These are phyloP conservation scores for Aschersonia sp. DNA, from an alignment of 2,329 filamentous ascomycete species.

Conservation along the genomic window DNA sequence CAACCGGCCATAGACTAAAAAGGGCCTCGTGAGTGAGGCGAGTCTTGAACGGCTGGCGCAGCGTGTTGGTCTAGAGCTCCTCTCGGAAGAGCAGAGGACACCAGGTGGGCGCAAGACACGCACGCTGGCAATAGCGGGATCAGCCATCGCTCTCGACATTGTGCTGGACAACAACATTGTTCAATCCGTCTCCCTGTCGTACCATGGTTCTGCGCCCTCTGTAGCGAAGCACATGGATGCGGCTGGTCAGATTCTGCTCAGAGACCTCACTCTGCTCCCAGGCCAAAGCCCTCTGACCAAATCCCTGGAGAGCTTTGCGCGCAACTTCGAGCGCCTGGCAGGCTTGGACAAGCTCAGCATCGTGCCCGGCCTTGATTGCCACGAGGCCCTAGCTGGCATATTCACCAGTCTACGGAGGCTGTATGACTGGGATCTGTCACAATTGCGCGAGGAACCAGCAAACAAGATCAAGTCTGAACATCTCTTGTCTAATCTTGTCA, in stretches of 20 bases:
- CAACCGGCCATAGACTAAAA: constrained; percentile 20
- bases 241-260: constrained; percentile 50
- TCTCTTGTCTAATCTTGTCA: constrained; percentile 38
- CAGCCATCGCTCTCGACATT: constrained; percentile 45
- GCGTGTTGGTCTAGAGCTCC: constrained; percentile 48
- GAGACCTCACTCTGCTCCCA: constrained; percentile 45
- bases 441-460: constrained; percentile 32
- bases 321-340: constrained; percentile 56
- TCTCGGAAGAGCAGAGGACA: constrained; percentile 40
- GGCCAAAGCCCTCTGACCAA: constrained; percentile 54
- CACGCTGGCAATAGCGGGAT: constrained; percentile 47
- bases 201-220: constrained; percentile 42
- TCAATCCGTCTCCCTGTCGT: constrained; percentile 45
- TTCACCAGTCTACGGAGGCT: constrained; percentile 55
- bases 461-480: constrained; percentile 30
- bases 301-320: constrained; percentile 53
- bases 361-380: constrained; percentile 54
- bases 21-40: constrained; percentile 57
- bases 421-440: constrained; percentile 55
- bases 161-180: constrained; percentile 47
- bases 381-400: constrained; percentile 61
- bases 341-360: constrained; percentile 58
- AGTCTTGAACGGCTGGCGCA: constrained; percentile 58
- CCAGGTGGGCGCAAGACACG: constrained; percentile 32
- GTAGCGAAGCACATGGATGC: constrained; percentile 45